Evolutionary conservation across 495 filamentous ascomycete genomes (phyloP), one percentile per base, ranked within the genome.

Genomic region (Sabuloglossum arenarium): DNA sequence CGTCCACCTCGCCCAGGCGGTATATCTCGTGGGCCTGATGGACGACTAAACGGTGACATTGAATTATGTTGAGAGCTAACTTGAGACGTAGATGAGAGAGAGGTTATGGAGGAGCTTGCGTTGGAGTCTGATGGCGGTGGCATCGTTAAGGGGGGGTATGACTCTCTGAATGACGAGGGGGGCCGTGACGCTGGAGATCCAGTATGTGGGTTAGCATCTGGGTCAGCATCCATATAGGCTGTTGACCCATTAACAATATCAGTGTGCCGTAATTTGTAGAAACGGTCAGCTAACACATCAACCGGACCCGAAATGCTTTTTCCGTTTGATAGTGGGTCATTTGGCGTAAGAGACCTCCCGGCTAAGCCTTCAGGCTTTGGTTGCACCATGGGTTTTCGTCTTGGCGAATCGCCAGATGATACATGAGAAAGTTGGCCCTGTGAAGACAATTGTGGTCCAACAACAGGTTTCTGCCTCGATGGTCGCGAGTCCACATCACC

Each of bases 21-120:
- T 71, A 83, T 78, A 28, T 69, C 75, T 31, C 77, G 75, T 32
- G 78, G 77, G 0, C 74, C 79, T 24, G 70, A 60, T 24, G 78
- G 79, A 21, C 71, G 64, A 55, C 50, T 45, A 2, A 39, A 10
- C 23, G 42, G 34, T 24, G 39, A 10, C 16, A 25, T 45, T 12
- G 19, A 14, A 42, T 42, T 39, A n/a, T 28, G 28, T 1, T 12
- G n/a, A 23, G 52, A 34, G 12, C 19, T 34, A 2, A 25, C 25
- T 21, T 54, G 52, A 12, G 34, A 9, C 14, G 10, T 0, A 10
- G 23, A 19, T 24, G 28, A 42, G 6, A 37, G 49, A 32, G 49
- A 24, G 10, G 12, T n/a, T 8, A 24, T 54, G 23, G 31, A 29
- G 16, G 31, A 24, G 14, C 21, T 28, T 1, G 21, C 6, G 21